Conservation (phyloP, 495 filamentous ascomycete species). For the Chaetomium tenue region DNA sequence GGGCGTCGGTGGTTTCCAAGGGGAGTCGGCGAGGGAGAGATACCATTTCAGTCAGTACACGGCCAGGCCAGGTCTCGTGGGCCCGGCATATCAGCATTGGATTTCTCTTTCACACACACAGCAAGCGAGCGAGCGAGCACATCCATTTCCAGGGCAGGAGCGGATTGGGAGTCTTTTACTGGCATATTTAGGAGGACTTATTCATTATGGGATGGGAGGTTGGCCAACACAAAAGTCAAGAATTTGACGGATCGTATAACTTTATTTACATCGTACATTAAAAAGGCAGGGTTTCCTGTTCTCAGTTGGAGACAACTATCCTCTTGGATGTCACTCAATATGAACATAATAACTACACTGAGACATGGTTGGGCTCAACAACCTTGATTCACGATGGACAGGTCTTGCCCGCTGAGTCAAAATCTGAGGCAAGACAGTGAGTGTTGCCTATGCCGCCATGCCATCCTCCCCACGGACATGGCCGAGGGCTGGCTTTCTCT, state of each 20-base stretch:
- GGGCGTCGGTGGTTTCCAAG: background rate
- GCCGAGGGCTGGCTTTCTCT: background rate
- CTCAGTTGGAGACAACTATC: background rate
- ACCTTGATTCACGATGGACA: no score
- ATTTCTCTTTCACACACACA: constrained; percentile 1
- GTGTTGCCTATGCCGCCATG: no score
- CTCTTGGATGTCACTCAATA: background rate
- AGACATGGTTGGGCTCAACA: background rate
- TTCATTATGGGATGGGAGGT: constrained; percentile 9
- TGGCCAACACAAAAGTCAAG: constrained; percentile 7
- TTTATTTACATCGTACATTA: background rate
- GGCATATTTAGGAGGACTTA: background rate
- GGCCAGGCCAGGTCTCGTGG: constrained; percentile 6
- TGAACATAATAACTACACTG: background rate
- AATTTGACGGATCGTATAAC: background rate
- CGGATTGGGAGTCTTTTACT: background rate
- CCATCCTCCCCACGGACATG: background rate
- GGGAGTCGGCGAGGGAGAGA: background rate
- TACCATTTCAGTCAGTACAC: background rate
- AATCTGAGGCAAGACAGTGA: background rate
- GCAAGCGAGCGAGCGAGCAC: constrained; percentile 17
- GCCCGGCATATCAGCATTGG: constrained; percentile 14
- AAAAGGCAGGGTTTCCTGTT: background rate
- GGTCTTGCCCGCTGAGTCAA: no score
- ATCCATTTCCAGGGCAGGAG: constrained; percentile 9